Evolutionary conservation across 768 basidiomycete species (phyloP).

Genomic region (Mycena epipterygia): DNA sequence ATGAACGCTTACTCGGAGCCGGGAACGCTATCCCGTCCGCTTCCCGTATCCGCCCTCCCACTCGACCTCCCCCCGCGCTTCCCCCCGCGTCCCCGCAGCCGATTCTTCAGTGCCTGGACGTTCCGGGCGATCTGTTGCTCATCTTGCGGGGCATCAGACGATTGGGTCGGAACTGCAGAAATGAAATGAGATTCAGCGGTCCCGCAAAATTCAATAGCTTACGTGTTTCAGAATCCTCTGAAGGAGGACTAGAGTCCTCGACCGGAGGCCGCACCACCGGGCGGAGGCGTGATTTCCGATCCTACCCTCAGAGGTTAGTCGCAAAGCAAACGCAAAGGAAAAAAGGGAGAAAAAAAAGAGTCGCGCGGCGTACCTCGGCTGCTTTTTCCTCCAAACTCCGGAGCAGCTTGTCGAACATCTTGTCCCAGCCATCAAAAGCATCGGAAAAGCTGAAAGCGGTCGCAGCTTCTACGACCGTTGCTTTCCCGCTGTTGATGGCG

Average conservation of each 20-base stretch:
- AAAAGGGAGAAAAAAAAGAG: too few species aligned
- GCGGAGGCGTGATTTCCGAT: conserved; percentile 77
- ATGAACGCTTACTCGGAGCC: conserved; percentile 75
- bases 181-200: neutral
- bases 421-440: conserved; percentile 86
- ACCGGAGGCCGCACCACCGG: conserved; percentile 52
- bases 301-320: conserved; percentile 54
- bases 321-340: neutral
- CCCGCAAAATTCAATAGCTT: conserved; percentile 34
- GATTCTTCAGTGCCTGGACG: conserved; percentile 89
- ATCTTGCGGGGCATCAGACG: conserved; percentile 70
- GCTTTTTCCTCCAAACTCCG: conserved; percentile 83
- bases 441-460: conserved; percentile 77
- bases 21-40: conserved; percentile 72
- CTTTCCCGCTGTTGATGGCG: conserved; percentile 64
- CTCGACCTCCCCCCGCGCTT: conserved; percentile 64
- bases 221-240: conserved; percentile 76
- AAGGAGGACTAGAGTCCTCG: conserved; percentile 61
- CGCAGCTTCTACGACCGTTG: conserved; percentile 51
- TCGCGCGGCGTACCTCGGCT: conserved; percentile 67
- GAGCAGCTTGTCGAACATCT: conserved; percentile 81
- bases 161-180: conserved; percentile 60
- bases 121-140: conserved; percentile 95
- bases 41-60: conserved; percentile 62
- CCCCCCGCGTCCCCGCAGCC: conserved; percentile 82